Evolutionary conservation across 257 asterid species (phyloP).

Genomic region (Solanum stenotomum): DNA sequence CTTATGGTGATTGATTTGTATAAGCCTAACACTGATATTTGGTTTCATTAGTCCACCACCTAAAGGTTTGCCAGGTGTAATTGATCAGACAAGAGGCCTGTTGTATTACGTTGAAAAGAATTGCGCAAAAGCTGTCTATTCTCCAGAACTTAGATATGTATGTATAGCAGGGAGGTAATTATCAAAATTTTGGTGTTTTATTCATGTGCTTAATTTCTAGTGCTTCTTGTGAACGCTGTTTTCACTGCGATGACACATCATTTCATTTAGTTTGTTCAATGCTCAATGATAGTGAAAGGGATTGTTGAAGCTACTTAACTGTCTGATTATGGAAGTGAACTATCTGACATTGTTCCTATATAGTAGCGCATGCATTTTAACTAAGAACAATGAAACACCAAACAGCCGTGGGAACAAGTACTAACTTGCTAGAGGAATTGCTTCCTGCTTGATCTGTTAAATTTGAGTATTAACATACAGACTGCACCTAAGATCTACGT

Average conservation of each 20-base stretch:
- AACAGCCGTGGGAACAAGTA: neutral
- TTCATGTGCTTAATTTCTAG: neutral
- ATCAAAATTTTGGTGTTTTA: neutral
- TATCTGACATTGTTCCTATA: neutral
- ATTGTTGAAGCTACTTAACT: neutral
- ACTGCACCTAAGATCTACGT: neutral
- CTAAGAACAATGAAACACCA: neutral
- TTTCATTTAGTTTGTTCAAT: neutral
- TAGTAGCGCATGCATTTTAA: neutral
- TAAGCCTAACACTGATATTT: neutral
- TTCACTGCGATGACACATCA: neutral
- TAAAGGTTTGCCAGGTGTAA: slow-evolving; percentile 80
- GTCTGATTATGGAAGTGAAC: neutral
- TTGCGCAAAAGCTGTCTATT: slow-evolving; percentile 77
- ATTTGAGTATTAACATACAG: neutral
- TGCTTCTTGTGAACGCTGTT: neutral
- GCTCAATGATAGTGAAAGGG: neutral
- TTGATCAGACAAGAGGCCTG: slow-evolving; percentile 95
- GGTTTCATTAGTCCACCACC: slow-evolving; percentile 59
- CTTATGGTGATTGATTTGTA: neutral
- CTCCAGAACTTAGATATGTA: slow-evolving; percentile 76
- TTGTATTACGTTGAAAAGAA: slow-evolving; percentile 68
- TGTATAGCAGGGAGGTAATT: slow-evolving; percentile 91
- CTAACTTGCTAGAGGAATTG: neutral
- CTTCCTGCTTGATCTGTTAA: neutral